These are phyloP conservation scores for Pythium aquatile DNA, from an alignment of 352 stramenopile species.

Conservation along the genomic window DNA sequence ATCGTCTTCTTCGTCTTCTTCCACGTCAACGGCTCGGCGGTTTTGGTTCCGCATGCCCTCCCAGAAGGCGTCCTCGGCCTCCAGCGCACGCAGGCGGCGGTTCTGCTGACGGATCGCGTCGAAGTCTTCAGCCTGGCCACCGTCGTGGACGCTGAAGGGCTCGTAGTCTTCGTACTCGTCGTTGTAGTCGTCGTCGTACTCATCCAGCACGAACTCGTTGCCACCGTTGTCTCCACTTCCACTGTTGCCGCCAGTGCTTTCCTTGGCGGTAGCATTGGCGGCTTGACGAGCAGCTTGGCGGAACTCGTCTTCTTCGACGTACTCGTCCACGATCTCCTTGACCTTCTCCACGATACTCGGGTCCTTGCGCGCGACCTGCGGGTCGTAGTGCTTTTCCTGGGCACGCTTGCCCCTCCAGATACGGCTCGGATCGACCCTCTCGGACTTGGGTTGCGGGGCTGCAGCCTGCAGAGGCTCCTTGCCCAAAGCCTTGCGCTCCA, in stretches of 20 bases:
- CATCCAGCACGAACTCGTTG: constrained; percentile 20
- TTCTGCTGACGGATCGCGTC: constrained; percentile 38
- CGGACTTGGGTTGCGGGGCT: constrained; percentile 18
- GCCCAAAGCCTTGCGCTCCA: constrained; percentile 20
- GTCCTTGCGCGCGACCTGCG: constrained; percentile 31
- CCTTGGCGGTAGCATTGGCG: neutral
- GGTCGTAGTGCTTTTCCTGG: constrained; percentile 37
- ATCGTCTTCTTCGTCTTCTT: constrained; percentile 24
- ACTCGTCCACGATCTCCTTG: constrained; percentile 34
- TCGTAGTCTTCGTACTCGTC: constrained; percentile 84
- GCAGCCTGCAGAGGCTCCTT: constrained; percentile 10
- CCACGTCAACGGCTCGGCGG: constrained; percentile 19
- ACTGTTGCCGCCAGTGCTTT: neutral
- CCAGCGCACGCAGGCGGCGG: constrained; percentile 28
- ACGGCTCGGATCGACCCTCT: constrained; percentile 29
- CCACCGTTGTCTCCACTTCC: neutral
- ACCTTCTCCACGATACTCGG: constrained; percentile 33
- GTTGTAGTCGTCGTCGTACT: constrained; percentile 80
- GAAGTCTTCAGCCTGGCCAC: constrained; percentile 28
- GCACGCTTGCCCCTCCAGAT: constrained; percentile 40
- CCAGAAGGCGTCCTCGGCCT: constrained; percentile 41
- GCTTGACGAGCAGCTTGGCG: constrained; percentile 15
- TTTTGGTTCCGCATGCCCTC: constrained; percentile 43
- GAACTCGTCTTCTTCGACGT: constrained; percentile 29
- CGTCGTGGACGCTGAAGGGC: constrained; percentile 32